Conservation (phyloP, 2,329 filamentous ascomycete species). For the Venturia nashicola region DNA sequence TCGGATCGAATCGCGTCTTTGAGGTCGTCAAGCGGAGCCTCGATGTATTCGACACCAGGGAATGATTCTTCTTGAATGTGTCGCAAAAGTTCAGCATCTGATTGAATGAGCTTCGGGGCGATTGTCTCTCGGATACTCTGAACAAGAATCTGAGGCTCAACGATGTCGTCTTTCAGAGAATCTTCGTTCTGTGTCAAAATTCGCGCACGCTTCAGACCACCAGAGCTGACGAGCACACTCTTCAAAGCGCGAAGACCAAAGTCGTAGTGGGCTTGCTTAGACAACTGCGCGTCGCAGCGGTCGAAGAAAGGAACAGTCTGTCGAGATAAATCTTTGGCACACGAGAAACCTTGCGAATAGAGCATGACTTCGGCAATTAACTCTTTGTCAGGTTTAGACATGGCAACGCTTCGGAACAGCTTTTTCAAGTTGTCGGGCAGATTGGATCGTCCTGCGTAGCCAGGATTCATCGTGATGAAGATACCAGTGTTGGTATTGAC, state of each 20-base stretch:
- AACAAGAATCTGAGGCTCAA: constrained; percentile 95
- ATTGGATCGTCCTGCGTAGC: constrained; percentile 95
- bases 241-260: constrained; percentile 96
- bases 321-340: constrained; percentile 85
- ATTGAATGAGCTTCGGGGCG: constrained; percentile 87
- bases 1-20: constrained; percentile 71
- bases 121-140: constrained; percentile 98
- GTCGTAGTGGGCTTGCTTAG: constrained; percentile 97
- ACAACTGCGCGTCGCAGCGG: constrained; percentile 65
- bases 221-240: constrained; percentile 95
- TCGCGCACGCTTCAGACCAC: constrained; percentile 81
- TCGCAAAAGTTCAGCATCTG: constrained; percentile 81
- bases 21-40: constrained; percentile 70
- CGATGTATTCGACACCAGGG: constrained; percentile 84
- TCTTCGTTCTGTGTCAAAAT: constrained; percentile 44
- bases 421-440: constrained; percentile 99
- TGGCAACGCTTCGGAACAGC: constrained; percentile 95
- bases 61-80: constrained; percentile 76
- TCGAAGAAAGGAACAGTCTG: constrained; percentile 99
- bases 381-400: constrained; percentile 99
- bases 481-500: constrained; percentile 94
- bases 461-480: constrained; percentile 99
- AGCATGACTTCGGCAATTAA: constrained; percentile 99
- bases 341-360: constrained; percentile 97
- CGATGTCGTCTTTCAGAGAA: constrained; percentile 54